These are phyloP conservation scores for Tylopilus vinaceipallidus DNA, from an alignment of 768 basidiomycete species.

Conservation along the genomic window DNA sequence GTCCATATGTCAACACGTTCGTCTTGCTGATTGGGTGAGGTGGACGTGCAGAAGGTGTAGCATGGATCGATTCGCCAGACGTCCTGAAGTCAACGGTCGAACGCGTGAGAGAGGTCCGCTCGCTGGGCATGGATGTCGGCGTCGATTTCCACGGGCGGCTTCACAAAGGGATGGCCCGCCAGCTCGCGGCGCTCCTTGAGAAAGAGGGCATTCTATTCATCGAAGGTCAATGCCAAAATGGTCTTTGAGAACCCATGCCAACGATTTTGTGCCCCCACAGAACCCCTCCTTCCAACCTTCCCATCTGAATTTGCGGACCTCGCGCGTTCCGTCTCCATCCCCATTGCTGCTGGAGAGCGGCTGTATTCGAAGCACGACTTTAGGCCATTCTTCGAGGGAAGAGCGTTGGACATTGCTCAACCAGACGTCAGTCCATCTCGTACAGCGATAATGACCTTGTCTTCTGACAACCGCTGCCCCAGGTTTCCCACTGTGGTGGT, in stretches of 20 bases:
- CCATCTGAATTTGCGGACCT: conserved; percentile 62
- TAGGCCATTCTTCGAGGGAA: conserved; percentile 60
- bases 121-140: conserved; percentile 60
- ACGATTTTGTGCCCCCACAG: conserved; percentile 24
- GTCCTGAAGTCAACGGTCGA: conserved; percentile 49
- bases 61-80: conserved; percentile 61
- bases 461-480: neutral
- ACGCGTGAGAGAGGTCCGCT: conserved; percentile 50
- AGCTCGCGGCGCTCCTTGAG: conserved; percentile 60
- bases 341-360: conserved; percentile 64
- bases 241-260: neutral
- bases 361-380: conserved; percentile 62
- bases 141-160: conserved; percentile 70
- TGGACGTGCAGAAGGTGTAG: conserved; percentile 30
- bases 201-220: conserved; percentile 62
- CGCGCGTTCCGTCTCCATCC: conserved; percentile 50
- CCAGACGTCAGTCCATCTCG: conserved; percentile 50
- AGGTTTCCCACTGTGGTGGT: conserved; percentile 61
- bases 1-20: neutral
- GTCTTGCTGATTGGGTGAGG: conserved; percentile 9
- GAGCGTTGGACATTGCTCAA: conserved; percentile 67
- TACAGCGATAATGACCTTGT: neutral
- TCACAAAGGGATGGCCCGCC: conserved; percentile 69
- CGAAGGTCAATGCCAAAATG: conserved; percentile 42
- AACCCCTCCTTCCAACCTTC: conserved; percentile 59